Conservation (phyloP, 345 rosid genomes). For the Hibiscus trionum region DNA sequence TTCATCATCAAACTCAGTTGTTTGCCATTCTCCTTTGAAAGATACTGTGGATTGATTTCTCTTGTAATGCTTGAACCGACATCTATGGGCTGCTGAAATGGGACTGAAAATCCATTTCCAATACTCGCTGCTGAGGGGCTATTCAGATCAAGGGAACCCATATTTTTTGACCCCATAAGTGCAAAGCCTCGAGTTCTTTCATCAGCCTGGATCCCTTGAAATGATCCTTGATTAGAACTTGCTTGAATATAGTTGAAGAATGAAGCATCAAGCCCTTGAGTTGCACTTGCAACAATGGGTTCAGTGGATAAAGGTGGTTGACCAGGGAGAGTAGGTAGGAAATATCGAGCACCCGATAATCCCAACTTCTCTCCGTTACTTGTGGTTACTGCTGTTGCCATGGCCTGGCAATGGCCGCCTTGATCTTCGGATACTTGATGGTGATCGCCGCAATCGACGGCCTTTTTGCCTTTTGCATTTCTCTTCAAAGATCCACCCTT, state of each 20-base stretch:
- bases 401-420: conserved; percentile 13
- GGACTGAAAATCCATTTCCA: conserved; percentile 27
- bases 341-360: conserved; percentile 16
- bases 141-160: conserved; percentile 13
- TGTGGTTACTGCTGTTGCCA: conserved; percentile 8
- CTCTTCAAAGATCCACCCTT: conserved; percentile 16
- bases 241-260: conserved; percentile 22
- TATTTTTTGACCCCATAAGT: conserved; percentile 15
- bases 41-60: conserved; percentile 23
- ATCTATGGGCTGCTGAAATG: conserved; percentile 25
- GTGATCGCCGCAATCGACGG: conserved; percentile 2
- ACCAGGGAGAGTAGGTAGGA: conserved; percentile 22
- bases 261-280: conserved; percentile 22
- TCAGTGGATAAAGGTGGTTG: conserved; percentile 19
- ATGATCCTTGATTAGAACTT: conserved; percentile 25
- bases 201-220: conserved; percentile 22
- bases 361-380: conserved; percentile 13
- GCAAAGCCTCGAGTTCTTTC: conserved; percentile 25
- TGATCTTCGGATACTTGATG: conserved; percentile 10
- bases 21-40: conserved; percentile 13
- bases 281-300: conserved; percentile 13
- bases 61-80: conserved; percentile 16
- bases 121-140: conserved; percentile 13
- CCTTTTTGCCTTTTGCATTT: conserved; percentile 19
- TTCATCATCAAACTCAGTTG: conserved; percentile 24